These are phyloP conservation scores for Alternaria gaisen DNA, from an alignment of 2,329 filamentous ascomycete genomes.

Conservation along the genomic window DNA sequence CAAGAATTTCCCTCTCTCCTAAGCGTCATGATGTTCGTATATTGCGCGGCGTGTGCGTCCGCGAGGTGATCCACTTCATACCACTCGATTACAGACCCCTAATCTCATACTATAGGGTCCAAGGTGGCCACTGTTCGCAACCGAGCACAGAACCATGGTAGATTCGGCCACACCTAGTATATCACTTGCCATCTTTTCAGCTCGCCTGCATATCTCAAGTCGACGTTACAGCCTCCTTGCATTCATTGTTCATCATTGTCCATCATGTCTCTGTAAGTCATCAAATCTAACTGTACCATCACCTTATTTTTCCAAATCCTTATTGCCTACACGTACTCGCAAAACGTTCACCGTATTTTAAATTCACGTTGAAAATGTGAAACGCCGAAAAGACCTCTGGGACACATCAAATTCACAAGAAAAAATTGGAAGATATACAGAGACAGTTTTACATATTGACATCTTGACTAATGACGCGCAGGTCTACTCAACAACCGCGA, in stretches of 20 bases:
- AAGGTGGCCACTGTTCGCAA: not conserved
- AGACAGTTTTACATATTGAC: not conserved
- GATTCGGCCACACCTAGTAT: not conserved
- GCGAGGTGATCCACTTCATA: not conserved
- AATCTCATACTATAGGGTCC: not conserved
- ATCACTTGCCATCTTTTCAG: not conserved
- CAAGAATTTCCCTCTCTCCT: not conserved
- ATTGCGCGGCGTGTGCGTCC: not conserved
- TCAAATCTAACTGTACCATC: not conserved
- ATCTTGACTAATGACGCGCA: not conserved
- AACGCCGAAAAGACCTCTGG: not conserved
- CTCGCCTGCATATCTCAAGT: not conserved
- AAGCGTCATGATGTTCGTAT: not conserved
- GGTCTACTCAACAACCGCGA: not conserved
- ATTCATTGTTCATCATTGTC: not conserved
- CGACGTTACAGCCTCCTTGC: not conserved
- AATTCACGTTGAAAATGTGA: no score
- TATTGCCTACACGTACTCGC: not conserved
- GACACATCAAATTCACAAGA: not conserved
- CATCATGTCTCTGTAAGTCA: not conserved
- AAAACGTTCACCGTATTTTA: not conserved
- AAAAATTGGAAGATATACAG: fast-evolving
- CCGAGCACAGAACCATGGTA: not conserved
- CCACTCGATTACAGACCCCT: not conserved
- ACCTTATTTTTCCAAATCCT: not conserved